Conservation (phyloP, 2,329 filamentous ascomycete genomes). For the Pseudopyricularia cyperi region DNA sequence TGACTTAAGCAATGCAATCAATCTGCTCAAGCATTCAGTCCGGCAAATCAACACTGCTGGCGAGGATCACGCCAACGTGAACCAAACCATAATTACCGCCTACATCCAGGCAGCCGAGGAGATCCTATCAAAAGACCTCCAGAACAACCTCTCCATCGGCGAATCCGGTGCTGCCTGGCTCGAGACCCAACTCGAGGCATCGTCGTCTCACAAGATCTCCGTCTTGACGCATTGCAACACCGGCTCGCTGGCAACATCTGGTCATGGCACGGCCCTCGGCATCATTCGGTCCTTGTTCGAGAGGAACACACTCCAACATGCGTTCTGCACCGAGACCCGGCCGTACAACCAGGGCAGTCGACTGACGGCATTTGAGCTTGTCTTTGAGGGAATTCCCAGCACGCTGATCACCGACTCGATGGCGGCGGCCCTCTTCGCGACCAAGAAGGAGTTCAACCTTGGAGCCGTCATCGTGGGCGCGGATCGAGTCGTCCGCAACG, state of each 20-base stretch:
- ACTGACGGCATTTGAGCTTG: conserved; percentile 91
- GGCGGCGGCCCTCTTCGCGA: conserved; percentile 46
- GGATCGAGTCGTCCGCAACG: conserved; percentile 89
- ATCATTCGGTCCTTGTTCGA: conserved; percentile 76
- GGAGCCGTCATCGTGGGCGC: conserved; percentile 86
- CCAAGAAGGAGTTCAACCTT: conserved; percentile 53
- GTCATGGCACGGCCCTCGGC: conserved; percentile 91
- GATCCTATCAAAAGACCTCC: conserved; percentile 76
- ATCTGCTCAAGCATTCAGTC: conserved; percentile 59
- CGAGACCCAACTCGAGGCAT: conserved; percentile 38
- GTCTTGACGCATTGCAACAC: conserved; percentile 98
- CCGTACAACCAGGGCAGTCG: conserved; percentile 97
- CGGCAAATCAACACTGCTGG: conserved; percentile 29
- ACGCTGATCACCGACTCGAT: conserved; percentile 59
- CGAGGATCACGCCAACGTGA: conserved; percentile 24
- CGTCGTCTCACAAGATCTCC: conserved; percentile 45
- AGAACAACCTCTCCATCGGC: conserved; percentile 80
- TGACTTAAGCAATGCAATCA: conserved; percentile 81
- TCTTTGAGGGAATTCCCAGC: conserved; percentile 81
- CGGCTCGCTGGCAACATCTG: conserved; percentile 88
- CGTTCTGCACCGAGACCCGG: conserved; percentile 92
- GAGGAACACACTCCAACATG: conserved; percentile 56
- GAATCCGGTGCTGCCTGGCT: conserved; percentile 77
- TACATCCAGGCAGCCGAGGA: conserved; percentile 73
- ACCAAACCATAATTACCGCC: conserved; percentile 45